phyloP scores from a whole-genome alignment of 148 eudicot genomes.

The Fagopyrum homotropicum region DNA sequence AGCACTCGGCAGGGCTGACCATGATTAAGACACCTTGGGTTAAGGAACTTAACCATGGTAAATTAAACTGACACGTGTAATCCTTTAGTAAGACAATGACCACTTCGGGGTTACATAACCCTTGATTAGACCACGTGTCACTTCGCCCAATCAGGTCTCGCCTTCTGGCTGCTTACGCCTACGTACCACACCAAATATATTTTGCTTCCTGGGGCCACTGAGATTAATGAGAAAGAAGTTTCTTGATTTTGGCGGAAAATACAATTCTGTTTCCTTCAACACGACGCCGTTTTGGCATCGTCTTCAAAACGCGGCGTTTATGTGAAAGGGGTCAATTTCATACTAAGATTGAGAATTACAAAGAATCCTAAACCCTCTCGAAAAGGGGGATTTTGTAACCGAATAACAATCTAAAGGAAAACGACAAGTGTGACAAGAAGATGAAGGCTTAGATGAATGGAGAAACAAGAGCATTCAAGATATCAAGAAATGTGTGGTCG shows the following conservation, averaged over 20 bases:
- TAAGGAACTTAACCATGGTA: neutral
- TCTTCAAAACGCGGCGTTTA: neutral
- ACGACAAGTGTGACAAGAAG: neutral
- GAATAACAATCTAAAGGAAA: neutral
- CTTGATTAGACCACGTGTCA: neutral
- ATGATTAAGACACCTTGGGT: neutral
- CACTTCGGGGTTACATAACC: neutral
- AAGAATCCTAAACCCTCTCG: neutral
- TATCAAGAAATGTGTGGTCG: constrained; percentile 4
- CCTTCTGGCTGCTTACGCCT: constrained; percentile 3
- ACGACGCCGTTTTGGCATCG: neutral
- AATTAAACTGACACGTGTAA: neutral
- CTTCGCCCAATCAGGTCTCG: neutral
- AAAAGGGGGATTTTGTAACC: neutral
- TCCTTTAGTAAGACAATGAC: neutral
- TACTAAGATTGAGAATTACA: neutral
- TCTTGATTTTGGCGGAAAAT: neutral
- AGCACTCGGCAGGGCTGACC: neutral
- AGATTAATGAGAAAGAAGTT: neutral
- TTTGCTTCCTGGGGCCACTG: neutral
- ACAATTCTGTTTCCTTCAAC: neutral
- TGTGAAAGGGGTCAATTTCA: neutral
- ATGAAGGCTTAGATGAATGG: neutral
- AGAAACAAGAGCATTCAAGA: neutral
- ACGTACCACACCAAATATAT: neutral